Evolutionary conservation across 352 stramenopile species (phyloP), one percentile per base, ranked within the genome.

Genomic region (Pythium guiyangense): DNA sequence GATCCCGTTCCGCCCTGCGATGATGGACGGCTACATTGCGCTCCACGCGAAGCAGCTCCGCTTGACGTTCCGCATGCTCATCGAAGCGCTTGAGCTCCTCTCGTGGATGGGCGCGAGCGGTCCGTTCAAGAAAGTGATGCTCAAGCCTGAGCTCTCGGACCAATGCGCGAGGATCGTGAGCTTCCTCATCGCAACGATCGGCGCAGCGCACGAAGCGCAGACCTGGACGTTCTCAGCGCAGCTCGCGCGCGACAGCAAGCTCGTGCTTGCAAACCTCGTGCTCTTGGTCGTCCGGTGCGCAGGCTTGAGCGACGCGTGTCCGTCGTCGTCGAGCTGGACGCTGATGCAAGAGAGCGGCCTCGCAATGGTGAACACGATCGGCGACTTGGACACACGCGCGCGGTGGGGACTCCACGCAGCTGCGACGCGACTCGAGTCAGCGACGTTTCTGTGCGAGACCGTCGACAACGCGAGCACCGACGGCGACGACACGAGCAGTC

Each of bases 31-130:
- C 1, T 86, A 86, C 56, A 75, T 88, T 25, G 82, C 75, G 2
- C 74, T 92, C 25, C 80, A 90, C 48, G 74, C 74, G 8, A 92
- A 92, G 50, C 79, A 92, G 39, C 58, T 89, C 26, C 71, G 82
- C 0, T 45, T 89, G 51, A 77, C 77, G 14, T 76, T 90, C 48
- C 77, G 79, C 26, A 63, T 84, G 39, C 62, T 92, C 4, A 47
- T 90, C 18, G 82, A 90, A 63, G 71, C 75, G 6, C 49, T 92
- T 27, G 79, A 90, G 55, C 50, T 86, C 48, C 66, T 80, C 2
- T 81, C 79, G 14, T 92, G 82, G 79, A 70, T 88, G 11, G 69
- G 69, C 6, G 71, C 77, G 14, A 72, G 71, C 44, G 50, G 70
- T n/a, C 59, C 60, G n/a, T 60, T 78, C 29, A 73, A 75, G 66